These are phyloP conservation scores for Zymoseptoria brevis DNA, from an alignment of 2,329 filamentous ascomycete species.

Conservation along the genomic window DNA sequence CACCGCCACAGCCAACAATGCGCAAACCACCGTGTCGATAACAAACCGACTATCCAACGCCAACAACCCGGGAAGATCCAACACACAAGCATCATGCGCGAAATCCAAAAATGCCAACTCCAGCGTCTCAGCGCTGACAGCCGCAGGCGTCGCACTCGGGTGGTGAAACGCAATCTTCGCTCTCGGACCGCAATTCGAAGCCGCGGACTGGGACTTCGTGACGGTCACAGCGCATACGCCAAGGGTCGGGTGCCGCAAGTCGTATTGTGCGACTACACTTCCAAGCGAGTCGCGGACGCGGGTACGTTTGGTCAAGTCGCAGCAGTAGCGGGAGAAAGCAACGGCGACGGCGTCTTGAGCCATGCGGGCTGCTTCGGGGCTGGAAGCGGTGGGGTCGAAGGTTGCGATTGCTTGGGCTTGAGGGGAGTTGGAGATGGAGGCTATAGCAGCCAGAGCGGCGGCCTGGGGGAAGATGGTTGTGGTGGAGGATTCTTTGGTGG, in stretches of 20 bases:
- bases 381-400: conserved; percentile 59
- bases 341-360: conserved; percentile 52
- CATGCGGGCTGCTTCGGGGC: conserved; percentile 53
- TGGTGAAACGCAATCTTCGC: conserved; percentile 31
- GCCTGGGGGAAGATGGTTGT: conserved; percentile 39
- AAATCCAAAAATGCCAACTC: conserved; percentile 41
- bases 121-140: conserved; percentile 32
- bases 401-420: conserved; percentile 48
- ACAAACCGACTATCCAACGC: conserved; percentile 39
- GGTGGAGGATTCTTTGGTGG: conserved; percentile 2
- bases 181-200: conserved; percentile 10
- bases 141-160: conserved; percentile 33
- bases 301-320: conserved; percentile 58
- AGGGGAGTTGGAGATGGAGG: conserved; percentile 39
- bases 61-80: conserved; percentile 39
- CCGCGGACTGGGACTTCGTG: conserved; percentile 26
- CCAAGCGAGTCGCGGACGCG: conserved; percentile 23
- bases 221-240: conserved; percentile 38
- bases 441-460: conserved; percentile 40
- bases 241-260: conserved; percentile 39
- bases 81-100: conserved; percentile 32
- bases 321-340: conserved; percentile 61
- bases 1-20: conserved; percentile 39
- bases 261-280: conserved; percentile 33
- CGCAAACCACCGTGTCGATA: conserved; percentile 37